Base-by-base conservation (phyloP, 2,329 filamentous ascomycete species). In the Alternaria incomplexa region DNA sequence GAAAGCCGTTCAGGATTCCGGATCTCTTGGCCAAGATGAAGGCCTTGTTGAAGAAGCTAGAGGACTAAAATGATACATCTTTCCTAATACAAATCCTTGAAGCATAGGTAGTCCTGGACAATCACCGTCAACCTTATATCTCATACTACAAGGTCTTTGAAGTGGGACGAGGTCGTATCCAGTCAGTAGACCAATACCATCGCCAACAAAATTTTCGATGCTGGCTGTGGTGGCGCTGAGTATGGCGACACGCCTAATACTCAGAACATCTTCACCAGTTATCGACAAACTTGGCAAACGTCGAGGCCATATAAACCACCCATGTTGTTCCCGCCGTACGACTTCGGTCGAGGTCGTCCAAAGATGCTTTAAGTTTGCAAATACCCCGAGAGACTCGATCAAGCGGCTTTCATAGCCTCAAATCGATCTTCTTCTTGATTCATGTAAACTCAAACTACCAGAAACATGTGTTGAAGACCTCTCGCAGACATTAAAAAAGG, bases 1-100 rank as follows among this genome's bases (percentile, higher is more conserved):
- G 65, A 7, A 80, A 79, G 62, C 78, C 78, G 10, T 80, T 79
- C 52, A 60, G 73, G 10, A 70, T 79, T 12, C 69, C 70, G 22
- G 76, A 79, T 26, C 58, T 80, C 48, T 45, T 78, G 60, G 65
- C 59, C 3, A 77, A 74, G 63, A 71, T 79, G 10, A 54, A 64
- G 30, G 61, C 54, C 20, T 46, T 77, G 28, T 36, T 75, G 30
- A 55, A 68, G 17, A 66, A 64, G 17, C 43, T 75, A 15, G 55
- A 56, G 32, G 46, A 47, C 20, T 23, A 15, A 51, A 54, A 52
- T 20, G 28, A 36, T 52, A 8, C 11, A 23, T 7, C n/a, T 25
- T 36, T 5, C 30, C 30, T 36, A 23, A 36, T n/a, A 13, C 9
- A 40, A 6, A 28, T 15, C 5, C 4, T 10, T 52, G 48, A 52